These are phyloP conservation scores for Pichia membranifaciens DNA, from an alignment of 805 yeast species.

Conservation along the genomic window DNA sequence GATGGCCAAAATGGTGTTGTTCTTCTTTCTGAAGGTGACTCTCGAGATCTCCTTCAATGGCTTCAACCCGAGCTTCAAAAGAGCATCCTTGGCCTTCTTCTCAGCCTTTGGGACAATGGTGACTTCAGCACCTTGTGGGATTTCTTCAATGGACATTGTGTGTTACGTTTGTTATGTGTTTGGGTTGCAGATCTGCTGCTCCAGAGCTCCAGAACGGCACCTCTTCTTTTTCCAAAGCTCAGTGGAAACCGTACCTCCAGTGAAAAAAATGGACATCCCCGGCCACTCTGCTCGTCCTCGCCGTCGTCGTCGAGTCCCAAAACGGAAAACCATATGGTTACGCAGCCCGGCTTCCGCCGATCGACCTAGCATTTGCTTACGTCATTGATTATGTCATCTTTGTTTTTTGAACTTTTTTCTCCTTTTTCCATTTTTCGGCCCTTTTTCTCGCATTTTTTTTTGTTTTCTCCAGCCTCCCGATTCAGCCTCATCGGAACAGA, in stretches of 20 bases:
- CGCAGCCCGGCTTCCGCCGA: too few relatives aligned
- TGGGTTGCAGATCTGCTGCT: too few relatives aligned
- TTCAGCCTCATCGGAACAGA: too few relatives aligned
- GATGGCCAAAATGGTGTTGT: conserved; percentile 86
- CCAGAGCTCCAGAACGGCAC: too few relatives aligned
- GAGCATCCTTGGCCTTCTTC: conserved; percentile 89
- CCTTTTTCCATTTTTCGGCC: too few relatives aligned
- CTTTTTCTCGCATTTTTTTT: neutral
- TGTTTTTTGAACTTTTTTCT: too few relatives aligned
- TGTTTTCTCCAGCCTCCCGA: neutral
- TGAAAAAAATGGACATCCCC: too few relatives aligned
- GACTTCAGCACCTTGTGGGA: conserved; percentile 81
- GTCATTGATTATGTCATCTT: too few relatives aligned
- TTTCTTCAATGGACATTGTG: conserved; percentile 33
- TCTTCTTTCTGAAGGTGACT: conserved; percentile 92
- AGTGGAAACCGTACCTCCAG: neutral
- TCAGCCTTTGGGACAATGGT: conserved; percentile 82
- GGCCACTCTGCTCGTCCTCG: too few relatives aligned
- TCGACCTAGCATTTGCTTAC: too few relatives aligned
- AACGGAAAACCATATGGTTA: neutral
- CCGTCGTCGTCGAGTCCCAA: conserved; percentile 5
- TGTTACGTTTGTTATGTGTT: neutral
- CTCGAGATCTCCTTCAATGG: conserved; percentile 88
- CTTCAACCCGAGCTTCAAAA: conserved; percentile 84
- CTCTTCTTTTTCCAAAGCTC: too few relatives aligned